Conservation (phyloP, 441 rosid genomes). For the Populus tomentosa region DNA sequence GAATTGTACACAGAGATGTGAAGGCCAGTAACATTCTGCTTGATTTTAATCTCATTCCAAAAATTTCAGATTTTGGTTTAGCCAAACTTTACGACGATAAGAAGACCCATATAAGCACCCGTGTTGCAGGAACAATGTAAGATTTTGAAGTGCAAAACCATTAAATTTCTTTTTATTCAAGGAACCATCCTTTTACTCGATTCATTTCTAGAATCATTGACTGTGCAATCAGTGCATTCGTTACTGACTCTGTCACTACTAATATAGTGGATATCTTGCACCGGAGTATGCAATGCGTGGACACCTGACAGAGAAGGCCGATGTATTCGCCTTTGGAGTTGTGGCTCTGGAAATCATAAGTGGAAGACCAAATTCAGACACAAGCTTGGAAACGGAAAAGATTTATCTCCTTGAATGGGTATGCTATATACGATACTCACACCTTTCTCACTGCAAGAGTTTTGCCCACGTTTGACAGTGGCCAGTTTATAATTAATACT, state of each 20-base stretch:
- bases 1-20: constrained; percentile 68
- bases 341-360: constrained; percentile 59
- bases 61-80: constrained; percentile 70
- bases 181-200: no score
- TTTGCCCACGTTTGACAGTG: constrained; percentile 15
- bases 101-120: constrained; percentile 61
- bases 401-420: constrained; percentile 67
- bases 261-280: constrained; percentile 65
- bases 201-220: neutral
- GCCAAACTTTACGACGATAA: constrained; percentile 63
- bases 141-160: neutral
- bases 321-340: constrained; percentile 72
- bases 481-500: constrained; percentile 18
- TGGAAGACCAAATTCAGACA: constrained; percentile 60
- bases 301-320: constrained; percentile 75
- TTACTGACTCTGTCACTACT: constrained; percentile 1
- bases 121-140: constrained; percentile 65
- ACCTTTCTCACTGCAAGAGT: no score
- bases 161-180: no score
- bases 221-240: neutral
- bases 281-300: constrained; percentile 90
- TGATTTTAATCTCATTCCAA: constrained; percentile 48
- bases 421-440: neutral
- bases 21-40: constrained; percentile 65
- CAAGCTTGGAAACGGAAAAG: constrained; percentile 34